Evolutionary conservation across 2,329 filamentous ascomycete species (phyloP).

Genomic region (Cordyceps cateniannulata): DNA sequence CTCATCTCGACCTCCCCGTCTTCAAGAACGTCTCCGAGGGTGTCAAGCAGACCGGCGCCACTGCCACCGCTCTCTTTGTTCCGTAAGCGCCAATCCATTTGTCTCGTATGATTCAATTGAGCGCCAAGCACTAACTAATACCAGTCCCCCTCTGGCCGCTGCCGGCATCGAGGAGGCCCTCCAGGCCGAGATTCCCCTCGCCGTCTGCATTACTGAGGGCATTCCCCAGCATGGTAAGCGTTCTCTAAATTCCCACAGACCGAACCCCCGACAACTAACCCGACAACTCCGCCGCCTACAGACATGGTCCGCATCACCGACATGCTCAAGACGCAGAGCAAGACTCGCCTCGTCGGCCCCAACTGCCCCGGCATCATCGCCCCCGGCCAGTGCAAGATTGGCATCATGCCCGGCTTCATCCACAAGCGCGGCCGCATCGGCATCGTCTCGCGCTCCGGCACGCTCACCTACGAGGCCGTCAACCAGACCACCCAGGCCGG

Average conservation of each 20-base stretch:
- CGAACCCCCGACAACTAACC: neutral
- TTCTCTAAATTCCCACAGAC: conserved; percentile 21
- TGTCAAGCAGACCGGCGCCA: conserved; percentile 83
- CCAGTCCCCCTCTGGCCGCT: conserved; percentile 81
- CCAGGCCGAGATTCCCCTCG: conserved; percentile 83
- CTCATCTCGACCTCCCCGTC: conserved; percentile 86
- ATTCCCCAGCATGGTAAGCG: conserved; percentile 85
- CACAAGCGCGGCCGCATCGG: conserved; percentile 99
- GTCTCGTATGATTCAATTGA: neutral
- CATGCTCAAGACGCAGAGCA: conserved; percentile 95
- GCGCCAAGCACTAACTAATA: conserved; percentile 1
- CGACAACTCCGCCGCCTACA: conserved; percentile 26
- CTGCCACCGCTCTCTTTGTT: conserved; percentile 91
- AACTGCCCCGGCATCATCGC: conserved; percentile 98
- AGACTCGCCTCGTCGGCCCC: conserved; percentile 92
- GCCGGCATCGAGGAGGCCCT: conserved; percentile 96
- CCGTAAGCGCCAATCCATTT: conserved; percentile 53
- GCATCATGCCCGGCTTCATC: conserved; percentile 99
- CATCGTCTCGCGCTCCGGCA: conserved; percentile 96
- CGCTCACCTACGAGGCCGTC: conserved; percentile 98
- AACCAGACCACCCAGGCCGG: conserved; percentile 98
- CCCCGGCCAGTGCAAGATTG: conserved; percentile 96
- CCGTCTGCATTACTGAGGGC: conserved; percentile 97
- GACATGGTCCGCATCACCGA: conserved; percentile 99
- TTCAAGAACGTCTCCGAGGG: conserved; percentile 86